Evolutionary conservation across 2,329 filamentous ascomycete genomes (phyloP), one percentile per base, ranked within the genome.

Genomic region (Ophiostoma quercus): DNA sequence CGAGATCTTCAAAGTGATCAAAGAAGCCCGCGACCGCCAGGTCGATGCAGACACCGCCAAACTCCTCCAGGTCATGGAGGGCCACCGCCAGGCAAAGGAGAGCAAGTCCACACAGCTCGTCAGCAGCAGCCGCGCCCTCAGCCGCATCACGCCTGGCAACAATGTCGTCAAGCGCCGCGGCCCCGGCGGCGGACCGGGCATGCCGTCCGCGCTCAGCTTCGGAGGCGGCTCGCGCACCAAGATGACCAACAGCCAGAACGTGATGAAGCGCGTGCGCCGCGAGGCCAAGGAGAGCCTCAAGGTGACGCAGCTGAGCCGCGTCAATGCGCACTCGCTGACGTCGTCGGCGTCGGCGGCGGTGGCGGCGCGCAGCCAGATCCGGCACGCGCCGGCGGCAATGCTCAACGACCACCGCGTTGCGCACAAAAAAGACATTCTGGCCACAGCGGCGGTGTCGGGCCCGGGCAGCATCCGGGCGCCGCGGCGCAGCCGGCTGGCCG

Each of bases 1-100:
- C 77, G 87, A 90, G 69, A 84, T 96, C 16, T 97, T 96, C 80
- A 82, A 16, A 3, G 19, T 32, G 7, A 67, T 84, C 73, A 87
- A 88, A 73, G 89, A 94, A 76, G 84, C 86, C 73, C 82, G 81
- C 60, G 82, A 89, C 72, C 84, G 88, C 51, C 81, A 86, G 43
- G 80, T 83, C 8, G 82, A 82, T 4, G 81, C 82, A 29, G 88
- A 89, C 73, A 84, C 87, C 71, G 84, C 83, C 71, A 82, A 82
- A 68, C 81, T 92, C 70, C 85, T 82, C 74, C 82, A 82, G 66
- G 84, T 85, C 60, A 80, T 90, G 65, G 82, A 84, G 16, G 85
- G 83, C 16, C 82, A 90, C 72, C 83, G 84, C 74, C 80, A 86
- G 71, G 81, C 87, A 72, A 86, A 87, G 73, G 82, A 84, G 47